Base-by-base conservation (phyloP, 352 stramenopile genomes). In the Globisporangium nodosum region DNA sequence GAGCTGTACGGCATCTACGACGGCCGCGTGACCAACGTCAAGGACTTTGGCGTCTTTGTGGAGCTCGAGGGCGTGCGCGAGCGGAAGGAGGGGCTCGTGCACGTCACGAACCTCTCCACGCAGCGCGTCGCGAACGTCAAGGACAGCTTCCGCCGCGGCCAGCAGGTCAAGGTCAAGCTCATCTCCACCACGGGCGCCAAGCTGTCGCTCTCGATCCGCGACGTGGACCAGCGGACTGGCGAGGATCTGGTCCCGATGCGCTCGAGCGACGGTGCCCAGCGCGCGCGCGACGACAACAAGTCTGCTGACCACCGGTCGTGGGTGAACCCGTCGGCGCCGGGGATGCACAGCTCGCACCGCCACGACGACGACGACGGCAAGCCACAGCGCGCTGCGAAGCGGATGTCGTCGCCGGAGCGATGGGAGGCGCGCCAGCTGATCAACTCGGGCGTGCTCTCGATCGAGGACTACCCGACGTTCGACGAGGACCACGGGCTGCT, bases 391-490 rank as follows among this genome's bases (percentile, higher is more conserved):
- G 77, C 79, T 21, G 68, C 68, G 13, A 96, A 97, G 63, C 88
- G 95, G 39, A 88, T 99, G 69, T 98, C 93, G 21, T 97, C 96
- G 35, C 94, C 96, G 2, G 97, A 99, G 70, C 84, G 97, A 15
- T 99, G 96, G 81, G 97, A 99, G 69, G 96, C 96, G 1, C 85
- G 96, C 48, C 97, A 99, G 73, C 80, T 99, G 3, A 98, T 99
- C 66, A 96, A 96, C 60, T 98, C 93, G 13, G 97, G 97, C 43
- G 97, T 99, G 12, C 79, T 99, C n/a, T 95, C 91, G 0, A 85
- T 99, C 7, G 95, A 99, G 66, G 94, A 99, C 67, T 98, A 99
- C 58, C 97, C 97, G 24, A 98, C 92, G 2, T 99, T 98, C 60
- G 96, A 99, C 74, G 80, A 95, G 45, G 96, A 99, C 56, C 88